phyloP scores from a whole-genome alignment of 306 rosid genomes.

The Cyamopsis tetragonoloba region DNA sequence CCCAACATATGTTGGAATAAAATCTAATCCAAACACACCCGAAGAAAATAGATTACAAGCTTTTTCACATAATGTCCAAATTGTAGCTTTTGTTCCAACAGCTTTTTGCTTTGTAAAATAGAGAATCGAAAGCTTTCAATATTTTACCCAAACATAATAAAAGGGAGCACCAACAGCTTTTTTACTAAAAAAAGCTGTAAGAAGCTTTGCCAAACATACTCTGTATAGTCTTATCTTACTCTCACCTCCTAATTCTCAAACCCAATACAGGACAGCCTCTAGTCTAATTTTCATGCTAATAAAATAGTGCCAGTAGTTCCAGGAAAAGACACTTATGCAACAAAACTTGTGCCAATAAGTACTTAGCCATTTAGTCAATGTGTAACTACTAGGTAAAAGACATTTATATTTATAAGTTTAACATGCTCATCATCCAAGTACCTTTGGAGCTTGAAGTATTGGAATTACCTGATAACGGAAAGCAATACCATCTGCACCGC shows the following conservation, averaged over 20 bases:
- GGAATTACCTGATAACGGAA: constrained; percentile 69
- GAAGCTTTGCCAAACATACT: too few species aligned
- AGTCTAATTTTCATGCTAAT: background rate
- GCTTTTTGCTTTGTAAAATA: too few species aligned
- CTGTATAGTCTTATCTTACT: background rate
- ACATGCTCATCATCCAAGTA: background rate
- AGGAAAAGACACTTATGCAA: background rate
- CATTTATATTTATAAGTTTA: background rate
- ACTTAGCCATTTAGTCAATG: background rate
- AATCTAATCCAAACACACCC: too few species aligned
- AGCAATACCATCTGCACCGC: constrained; percentile 76
- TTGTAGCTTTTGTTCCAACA: too few species aligned
- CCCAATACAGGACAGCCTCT: background rate
- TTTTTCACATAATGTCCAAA: too few species aligned
- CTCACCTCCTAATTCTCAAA: background rate
- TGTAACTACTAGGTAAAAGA: background rate
- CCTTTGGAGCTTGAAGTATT: background rate
- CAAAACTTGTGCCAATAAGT: background rate
- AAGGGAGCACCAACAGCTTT: too few species aligned
- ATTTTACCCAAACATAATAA: too few species aligned
- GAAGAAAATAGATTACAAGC: too few species aligned
- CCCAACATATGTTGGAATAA: too few species aligned
- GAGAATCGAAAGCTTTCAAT: too few species aligned
- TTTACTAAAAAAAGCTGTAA: too few species aligned
- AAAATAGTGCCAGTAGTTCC: background rate